A percentile compares a stretch with the other conserved stretches of the same genome.
phyloP scores from a whole-genome alignment of 768 basidiomycete genomes.

The Omphalotus guepiniiformis region DNA sequence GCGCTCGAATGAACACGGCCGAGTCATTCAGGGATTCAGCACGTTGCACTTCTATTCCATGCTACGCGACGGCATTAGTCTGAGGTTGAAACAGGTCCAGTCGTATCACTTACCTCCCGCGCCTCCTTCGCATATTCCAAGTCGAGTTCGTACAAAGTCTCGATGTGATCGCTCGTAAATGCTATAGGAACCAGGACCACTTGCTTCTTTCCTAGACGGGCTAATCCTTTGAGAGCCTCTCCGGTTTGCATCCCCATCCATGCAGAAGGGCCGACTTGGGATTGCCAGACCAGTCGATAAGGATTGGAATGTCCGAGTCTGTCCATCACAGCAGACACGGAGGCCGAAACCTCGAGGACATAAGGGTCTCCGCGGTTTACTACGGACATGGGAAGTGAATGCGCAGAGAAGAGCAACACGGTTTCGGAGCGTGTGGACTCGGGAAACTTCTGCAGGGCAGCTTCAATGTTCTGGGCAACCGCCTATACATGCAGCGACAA shows the following conservation, averaged over 20 bases:
- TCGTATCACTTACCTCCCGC: slow-evolving; percentile 59
- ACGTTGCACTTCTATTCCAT: slow-evolving; percentile 85
- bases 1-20: slow-evolving; percentile 90
- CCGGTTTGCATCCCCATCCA: slow-evolving; percentile 99
- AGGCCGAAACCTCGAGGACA: slow-evolving; percentile 89
- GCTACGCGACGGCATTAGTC: slow-evolving; percentile 40
- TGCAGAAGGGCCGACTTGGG: slow-evolving; percentile 92
- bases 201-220: slow-evolving; percentile 70
- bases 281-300: slow-evolving; percentile 96
- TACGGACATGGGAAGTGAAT: slow-evolving; percentile 96
- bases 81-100: background rate
- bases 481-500: slow-evolving; percentile 47
- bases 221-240: slow-evolving; percentile 85
- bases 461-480: slow-evolving; percentile 83
- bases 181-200: slow-evolving; percentile 90
- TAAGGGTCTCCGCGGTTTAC: slow-evolving; percentile 99
- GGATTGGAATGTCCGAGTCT: slow-evolving; percentile 76
- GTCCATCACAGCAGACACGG: slow-evolving; percentile 92
- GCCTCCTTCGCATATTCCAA: slow-evolving; percentile 91
- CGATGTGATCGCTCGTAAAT: slow-evolving; percentile 98
- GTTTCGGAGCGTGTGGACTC: slow-evolving; percentile 64
- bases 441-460: slow-evolving; percentile 76
- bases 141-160: slow-evolving; percentile 96
- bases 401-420: slow-evolving; percentile 92
- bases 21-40: slow-evolving; percentile 93